These are phyloP conservation scores for Fonsecaea pedrosoi DNA, from an alignment of 2,329 filamentous ascomycete genomes.

Conservation along the genomic window DNA sequence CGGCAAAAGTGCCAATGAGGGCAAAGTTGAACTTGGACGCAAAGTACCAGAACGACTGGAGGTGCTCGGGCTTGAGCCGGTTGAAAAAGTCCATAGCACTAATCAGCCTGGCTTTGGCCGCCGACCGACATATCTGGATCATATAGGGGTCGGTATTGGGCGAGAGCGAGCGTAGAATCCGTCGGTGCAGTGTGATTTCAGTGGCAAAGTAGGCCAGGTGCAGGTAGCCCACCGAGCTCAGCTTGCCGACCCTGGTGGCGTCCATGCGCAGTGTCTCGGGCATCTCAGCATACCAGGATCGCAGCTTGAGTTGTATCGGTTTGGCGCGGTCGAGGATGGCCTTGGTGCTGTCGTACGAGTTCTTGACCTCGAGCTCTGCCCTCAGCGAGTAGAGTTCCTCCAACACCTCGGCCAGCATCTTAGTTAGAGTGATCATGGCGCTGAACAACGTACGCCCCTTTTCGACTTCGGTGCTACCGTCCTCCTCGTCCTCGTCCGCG, in stretches of 20 bases:
- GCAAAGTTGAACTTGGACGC: constrained; percentile 75
- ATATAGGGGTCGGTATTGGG: constrained; percentile 74
- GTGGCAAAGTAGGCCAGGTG: constrained; percentile 56
- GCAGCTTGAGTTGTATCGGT: constrained; percentile 59
- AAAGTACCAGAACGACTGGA: constrained; percentile 82
- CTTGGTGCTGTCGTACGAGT: constrained; percentile 47
- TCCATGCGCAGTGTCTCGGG: constrained; percentile 59
- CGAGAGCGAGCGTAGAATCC: constrained; percentile 45
- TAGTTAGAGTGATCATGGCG: constrained; percentile 60
- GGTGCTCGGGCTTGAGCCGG: constrained; percentile 81
- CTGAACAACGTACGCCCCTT: constrained; percentile 57
- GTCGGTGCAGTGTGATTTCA: constrained; percentile 55
- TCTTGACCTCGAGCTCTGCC: constrained; percentile 43
- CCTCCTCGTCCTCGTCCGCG: constrained; percentile 40
- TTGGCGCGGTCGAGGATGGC: constrained; percentile 61
- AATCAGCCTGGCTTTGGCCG: constrained; percentile 91
- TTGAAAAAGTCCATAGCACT: constrained; percentile 98
- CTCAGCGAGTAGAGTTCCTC: constrained; percentile 60
- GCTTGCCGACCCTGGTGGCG: constrained; percentile 50
- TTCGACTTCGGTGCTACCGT: constrained; percentile 46
- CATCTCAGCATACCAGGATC: constrained; percentile 60
- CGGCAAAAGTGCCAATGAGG: constrained; percentile 87
- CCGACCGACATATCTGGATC: constrained; percentile 78
- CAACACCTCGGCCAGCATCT: constrained; percentile 59
- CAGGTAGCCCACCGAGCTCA: constrained; percentile 52